Percentiles rank a stretch among this genome's conserved stretches.
phyloP scores from a whole-genome alignment of 2,329 filamentous ascomycete species.

The Whalleya microplaca region DNA sequence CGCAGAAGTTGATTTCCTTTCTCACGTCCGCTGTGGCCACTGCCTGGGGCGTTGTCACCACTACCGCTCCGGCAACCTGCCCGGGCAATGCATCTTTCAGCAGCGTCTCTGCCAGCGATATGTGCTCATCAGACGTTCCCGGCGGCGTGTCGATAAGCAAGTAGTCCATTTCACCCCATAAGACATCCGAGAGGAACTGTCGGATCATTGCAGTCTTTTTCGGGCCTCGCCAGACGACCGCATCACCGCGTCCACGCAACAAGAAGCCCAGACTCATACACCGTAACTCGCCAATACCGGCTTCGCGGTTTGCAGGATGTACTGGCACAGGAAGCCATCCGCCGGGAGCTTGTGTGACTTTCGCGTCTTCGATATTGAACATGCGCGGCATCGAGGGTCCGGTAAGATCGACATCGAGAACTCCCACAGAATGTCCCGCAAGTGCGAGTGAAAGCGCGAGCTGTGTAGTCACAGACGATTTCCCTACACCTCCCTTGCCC shows the following conservation, averaged over 20 bases:
- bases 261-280: constrained; percentile 96
- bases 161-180: constrained; percentile 88
- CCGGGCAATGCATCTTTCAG: constrained; percentile 64
- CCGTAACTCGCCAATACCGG: constrained; percentile 65
- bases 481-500: constrained; percentile 96
- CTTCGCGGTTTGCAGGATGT: constrained; percentile 61
- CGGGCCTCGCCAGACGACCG: constrained; percentile 95
- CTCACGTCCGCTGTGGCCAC: constrained; percentile 91
- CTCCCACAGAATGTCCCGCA: constrained; percentile 85
- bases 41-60: constrained; percentile 95
- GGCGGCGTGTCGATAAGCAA: constrained; percentile 95
- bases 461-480: constrained; percentile 97
- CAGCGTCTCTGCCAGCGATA: constrained; percentile 87
- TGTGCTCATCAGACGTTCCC: constrained; percentile 95
- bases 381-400: constrained; percentile 96
- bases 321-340: constrained; percentile 92
- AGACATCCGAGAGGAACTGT: constrained; percentile 90
- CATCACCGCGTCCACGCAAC: constrained; percentile 79
- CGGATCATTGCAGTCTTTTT: constrained; percentile 99
- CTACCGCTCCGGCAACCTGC: constrained; percentile 83
- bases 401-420: constrained; percentile 94
- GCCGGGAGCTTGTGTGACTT: constrained; percentile 87
- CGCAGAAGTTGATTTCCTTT: constrained; percentile 93
- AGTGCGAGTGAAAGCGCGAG: constrained; percentile 87
- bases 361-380: constrained; percentile 84